Base-by-base conservation (phyloP, 495 filamentous ascomycete species). In the Cryomyces antarcticus region DNA sequence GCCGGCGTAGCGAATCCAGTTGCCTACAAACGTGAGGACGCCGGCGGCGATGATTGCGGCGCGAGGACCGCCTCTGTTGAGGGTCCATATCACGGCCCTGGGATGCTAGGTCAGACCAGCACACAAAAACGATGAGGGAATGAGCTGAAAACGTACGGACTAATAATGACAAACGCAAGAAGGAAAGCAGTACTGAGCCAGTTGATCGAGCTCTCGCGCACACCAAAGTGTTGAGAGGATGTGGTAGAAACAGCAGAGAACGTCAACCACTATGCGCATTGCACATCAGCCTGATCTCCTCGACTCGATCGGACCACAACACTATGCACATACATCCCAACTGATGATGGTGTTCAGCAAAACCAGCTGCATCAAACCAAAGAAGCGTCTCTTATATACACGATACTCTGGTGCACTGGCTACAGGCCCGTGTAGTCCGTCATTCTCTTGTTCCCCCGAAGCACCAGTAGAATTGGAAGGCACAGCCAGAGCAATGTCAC, bases 1-100 rank as follows among this genome's bases (percentile, higher is more conserved):
- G 45, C 84, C 85, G 1, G 70, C 83, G 63, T 88, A 94, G 46
- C 89, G 79, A 51, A 97, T 75, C 85, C 88, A 94, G 62, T 92
- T 94, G 1, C 88, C 89, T 0, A 75, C 51, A 2, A 96, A 67
- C 11, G 84, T 64, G 12, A 97, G 69, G 4, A 73, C 53, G 10
- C 83, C 78, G 4, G 83, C 69, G 34, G 57, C 66, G 37, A 93
- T 63, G 55, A 96, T 85, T 42, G 82, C 75, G 17, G 63, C 68
- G 59, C 81, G 89, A 7, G 87, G 82, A 5, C 79, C 77, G 24
- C 80, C 78, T 56, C 65, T 70, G 57, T 94, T 79, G 38, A 97
- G 69, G 37, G 75, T 75, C 58, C 77, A 82, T 49, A 95, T 77
- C 30, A 77, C 73, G 13, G 77, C 56, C 1, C 73, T 77, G 10